A percentile compares a stretch with the other conserved stretches of the same genome.
Evolutionary conservation across 2,329 filamentous ascomycete species (phyloP).

Genomic region (Fusarium armeniacum): DNA sequence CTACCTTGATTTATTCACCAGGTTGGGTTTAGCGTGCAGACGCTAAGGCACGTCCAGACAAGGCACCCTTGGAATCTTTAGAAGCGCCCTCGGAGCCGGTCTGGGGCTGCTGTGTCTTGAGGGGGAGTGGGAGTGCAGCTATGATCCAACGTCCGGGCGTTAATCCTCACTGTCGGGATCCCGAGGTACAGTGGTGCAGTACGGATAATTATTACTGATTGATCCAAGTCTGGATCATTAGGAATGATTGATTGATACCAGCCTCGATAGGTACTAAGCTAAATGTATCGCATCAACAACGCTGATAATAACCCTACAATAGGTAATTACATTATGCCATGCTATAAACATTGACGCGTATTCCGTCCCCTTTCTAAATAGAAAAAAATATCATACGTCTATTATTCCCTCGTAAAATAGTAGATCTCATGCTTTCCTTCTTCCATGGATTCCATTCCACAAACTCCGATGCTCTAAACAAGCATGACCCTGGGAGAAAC

Average conservation of each 20-base stretch:
- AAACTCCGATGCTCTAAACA: constrained; percentile 39
- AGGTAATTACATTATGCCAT: background rate
- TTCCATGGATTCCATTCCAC: constrained; percentile 32
- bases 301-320: constrained; percentile 3
- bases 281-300: constrained; percentile 6
- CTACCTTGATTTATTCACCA: background rate
- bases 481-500: constrained; percentile 42
- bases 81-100: constrained; percentile 23
- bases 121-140: constrained; percentile 11
- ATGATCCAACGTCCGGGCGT: constrained; percentile 32
- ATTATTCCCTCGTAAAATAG: constrained; percentile 15
- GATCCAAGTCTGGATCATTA: background rate
- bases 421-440: constrained; percentile 37
- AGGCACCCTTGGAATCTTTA: constrained; percentile 17
- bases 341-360: too few relatives aligned
- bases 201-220: background rate
- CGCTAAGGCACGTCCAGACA: background rate
- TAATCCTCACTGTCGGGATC: constrained; percentile 36
- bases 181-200: background rate
- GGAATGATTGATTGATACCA: background rate
- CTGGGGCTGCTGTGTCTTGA: background rate
- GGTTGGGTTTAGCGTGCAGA: constrained; percentile 11
- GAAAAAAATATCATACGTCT: constrained; percentile 3
- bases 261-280: background rate
- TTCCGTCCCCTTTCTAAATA: constrained; percentile 11